Evolutionary conservation across 2,329 filamentous ascomycete species (phyloP), one percentile per base, ranked within the genome.

Genomic region (Pseudonectria buxi): DNA sequence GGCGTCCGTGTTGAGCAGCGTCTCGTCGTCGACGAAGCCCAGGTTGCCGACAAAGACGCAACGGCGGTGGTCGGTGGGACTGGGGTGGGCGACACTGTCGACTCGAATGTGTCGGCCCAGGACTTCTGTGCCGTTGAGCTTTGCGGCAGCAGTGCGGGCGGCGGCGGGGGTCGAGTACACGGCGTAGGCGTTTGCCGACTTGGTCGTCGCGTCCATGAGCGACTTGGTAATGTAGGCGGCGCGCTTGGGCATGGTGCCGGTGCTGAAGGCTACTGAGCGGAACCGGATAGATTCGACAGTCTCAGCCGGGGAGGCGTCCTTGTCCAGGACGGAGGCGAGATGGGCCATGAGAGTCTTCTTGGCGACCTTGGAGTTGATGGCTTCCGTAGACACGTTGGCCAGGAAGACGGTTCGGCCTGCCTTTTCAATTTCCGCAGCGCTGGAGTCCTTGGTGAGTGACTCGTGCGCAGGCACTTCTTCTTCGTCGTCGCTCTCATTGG

Each of bases 21-120:
- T 84, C 64, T 95, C 89, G 47, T 95, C 87, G 53, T 95, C 90
- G 12, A 98, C 86, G 53, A 98, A 98, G 32, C 87, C 88, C 2
- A 98, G 74, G 56, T 98, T 98, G 30, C 92, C 92, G 16, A 98
- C 86, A 55, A 98, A 98, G 12, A 98, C 81, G 60, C 92, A 98
- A 36, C 89, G 83, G 40, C 83, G 81, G 60, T 95, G 81, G 56
- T 94, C 90, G 13, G 81, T 78, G 27, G 81, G 76, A 11, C 84
- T 73, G 1, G 92, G 92, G 61, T 95, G 88, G 1, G 89, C 86
- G 24, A 98, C 81, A 47, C 81, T 86, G 64, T 98, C 92, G 15
- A 90, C 90, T 28, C 90, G 81, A 37, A 98, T 66, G 62, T 98
- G 92, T 24, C 92, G 82, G 48, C 86, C 84, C 12, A 98, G 76